Evolutionary conservation across 495 filamentous ascomycete genomes (phyloP).

Genomic region (Usnea hakonensis): DNA sequence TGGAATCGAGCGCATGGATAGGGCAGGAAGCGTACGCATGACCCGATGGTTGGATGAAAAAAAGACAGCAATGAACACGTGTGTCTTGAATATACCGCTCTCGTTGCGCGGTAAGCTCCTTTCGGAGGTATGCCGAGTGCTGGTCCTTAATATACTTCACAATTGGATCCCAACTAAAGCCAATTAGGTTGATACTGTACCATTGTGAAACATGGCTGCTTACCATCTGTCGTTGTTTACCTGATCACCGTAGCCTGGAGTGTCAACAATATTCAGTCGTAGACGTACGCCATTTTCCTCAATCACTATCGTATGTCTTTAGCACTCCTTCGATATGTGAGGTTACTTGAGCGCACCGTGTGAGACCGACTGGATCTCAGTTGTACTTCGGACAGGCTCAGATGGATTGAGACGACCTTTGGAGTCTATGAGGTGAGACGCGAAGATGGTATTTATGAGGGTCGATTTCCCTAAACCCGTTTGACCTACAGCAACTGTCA

Average conservation of each 20-base stretch:
- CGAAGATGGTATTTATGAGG: slow-evolving; percentile 99
- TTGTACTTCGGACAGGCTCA: slow-evolving; percentile 89
- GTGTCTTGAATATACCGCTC: slow-evolving; percentile 99
- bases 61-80: slow-evolving; percentile 97
- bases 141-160: slow-evolving; percentile 99
- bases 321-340: slow-evolving; percentile 9
- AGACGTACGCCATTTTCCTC: slow-evolving; percentile 89
- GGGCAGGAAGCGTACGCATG: slow-evolving; percentile 58
- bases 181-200: slow-evolving; percentile 6
- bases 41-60: slow-evolving; percentile 98
- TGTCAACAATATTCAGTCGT: slow-evolving; percentile 72
- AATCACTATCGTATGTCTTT: slow-evolving; percentile 54
- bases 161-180: slow-evolving; percentile 74
- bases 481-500: slow-evolving; percentile 57
- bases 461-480: slow-evolving; percentile 98
- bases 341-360: slow-evolving; percentile 53
- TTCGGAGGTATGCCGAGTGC: slow-evolving; percentile 98
- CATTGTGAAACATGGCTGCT: neutral
- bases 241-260: slow-evolving; percentile 72
- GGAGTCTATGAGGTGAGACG: slow-evolving; percentile 96
- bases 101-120: slow-evolving; percentile 98
- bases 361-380: slow-evolving; percentile 94
- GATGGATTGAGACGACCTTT: slow-evolving; percentile 89
- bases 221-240: slow-evolving; percentile 78
- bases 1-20: neutral